phyloP scores from a whole-genome alignment of 2,329 filamentous ascomycete species.

The Alternaria incomplexa region DNA sequence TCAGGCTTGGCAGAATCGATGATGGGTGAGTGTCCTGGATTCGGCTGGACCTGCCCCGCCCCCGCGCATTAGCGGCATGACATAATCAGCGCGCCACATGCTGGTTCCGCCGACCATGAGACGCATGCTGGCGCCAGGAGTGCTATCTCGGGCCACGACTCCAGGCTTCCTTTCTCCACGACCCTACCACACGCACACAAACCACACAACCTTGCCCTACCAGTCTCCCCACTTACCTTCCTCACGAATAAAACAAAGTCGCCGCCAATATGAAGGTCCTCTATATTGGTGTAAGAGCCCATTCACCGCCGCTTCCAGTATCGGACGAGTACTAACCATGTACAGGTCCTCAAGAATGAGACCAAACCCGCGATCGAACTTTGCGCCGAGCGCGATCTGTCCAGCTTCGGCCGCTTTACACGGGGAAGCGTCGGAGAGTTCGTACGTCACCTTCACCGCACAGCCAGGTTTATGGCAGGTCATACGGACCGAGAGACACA shows the following conservation, averaged over 20 bases:
- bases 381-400: conserved; percentile 68
- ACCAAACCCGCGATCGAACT: conserved; percentile 76
- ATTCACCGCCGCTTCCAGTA: conserved; percentile 21
- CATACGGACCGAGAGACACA: background rate
- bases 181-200: background rate
- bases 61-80: conserved; percentile 26
- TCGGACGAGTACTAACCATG: conserved; percentile 14
- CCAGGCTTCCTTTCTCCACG: background rate
- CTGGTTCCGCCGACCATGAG: background rate
- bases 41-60: conserved; percentile 32
- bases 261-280: conserved; percentile 74
- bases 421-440: conserved; percentile 49
- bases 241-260: background rate
- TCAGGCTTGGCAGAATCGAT: conserved; percentile 19
- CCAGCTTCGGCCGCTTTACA: conserved; percentile 81
- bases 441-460: conserved; percentile 15
- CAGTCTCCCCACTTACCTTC: background rate
- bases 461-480: background rate
- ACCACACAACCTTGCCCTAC: background rate
- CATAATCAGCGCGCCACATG: conserved; percentile 17
- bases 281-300: conserved; percentile 77
- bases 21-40: conserved; percentile 8
- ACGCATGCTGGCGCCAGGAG: background rate
- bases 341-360: conserved; percentile 81
- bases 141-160: background rate